Conservation (phyloP, 2,329 filamentous ascomycete species). For the Fusarium torreyae region DNA sequence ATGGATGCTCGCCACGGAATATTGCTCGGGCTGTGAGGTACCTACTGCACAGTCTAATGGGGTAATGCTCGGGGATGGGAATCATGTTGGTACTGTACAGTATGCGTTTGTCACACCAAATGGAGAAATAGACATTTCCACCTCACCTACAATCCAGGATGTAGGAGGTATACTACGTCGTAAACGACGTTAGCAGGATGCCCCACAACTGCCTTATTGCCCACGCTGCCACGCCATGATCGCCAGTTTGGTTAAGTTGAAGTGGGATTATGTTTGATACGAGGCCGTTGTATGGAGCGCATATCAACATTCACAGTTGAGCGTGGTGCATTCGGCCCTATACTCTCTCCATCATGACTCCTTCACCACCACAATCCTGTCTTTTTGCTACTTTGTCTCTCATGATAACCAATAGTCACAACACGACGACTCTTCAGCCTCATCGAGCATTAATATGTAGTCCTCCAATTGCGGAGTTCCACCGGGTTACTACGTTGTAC, state of each 20-base stretch:
- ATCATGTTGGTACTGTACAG: neutral
- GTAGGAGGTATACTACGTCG: neutral
- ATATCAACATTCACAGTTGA: slow-evolving; percentile 4
- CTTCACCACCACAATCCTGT: neutral
- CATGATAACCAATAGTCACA: neutral
- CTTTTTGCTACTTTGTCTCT: neutral
- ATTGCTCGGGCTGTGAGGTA: neutral
- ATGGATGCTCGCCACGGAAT: neutral
- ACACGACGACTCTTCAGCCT: slow-evolving; percentile 9
- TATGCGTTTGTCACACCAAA: neutral
- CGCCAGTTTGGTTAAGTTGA: slow-evolving; percentile 2
- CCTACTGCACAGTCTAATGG: too few species aligned
- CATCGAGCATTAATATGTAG: slow-evolving; percentile 9
- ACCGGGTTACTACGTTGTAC: neutral
- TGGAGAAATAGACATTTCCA: neutral
- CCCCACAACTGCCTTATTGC: slow-evolving; percentile 16
- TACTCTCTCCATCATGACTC: neutral
- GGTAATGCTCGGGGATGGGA: too few species aligned
- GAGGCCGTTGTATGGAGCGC: slow-evolving; percentile 29
- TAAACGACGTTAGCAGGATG: neutral
- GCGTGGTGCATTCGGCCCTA: slow-evolving; percentile 11
- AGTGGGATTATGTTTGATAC: slow-evolving; percentile 1
- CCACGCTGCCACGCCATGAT: slow-evolving; percentile 29
- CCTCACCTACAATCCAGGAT: neutral
- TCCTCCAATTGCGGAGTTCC: slow-evolving; percentile 1